Conservation (phyloP, 2,329 filamentous ascomycete species). For the Ceratocystis alfenasii region DNA sequence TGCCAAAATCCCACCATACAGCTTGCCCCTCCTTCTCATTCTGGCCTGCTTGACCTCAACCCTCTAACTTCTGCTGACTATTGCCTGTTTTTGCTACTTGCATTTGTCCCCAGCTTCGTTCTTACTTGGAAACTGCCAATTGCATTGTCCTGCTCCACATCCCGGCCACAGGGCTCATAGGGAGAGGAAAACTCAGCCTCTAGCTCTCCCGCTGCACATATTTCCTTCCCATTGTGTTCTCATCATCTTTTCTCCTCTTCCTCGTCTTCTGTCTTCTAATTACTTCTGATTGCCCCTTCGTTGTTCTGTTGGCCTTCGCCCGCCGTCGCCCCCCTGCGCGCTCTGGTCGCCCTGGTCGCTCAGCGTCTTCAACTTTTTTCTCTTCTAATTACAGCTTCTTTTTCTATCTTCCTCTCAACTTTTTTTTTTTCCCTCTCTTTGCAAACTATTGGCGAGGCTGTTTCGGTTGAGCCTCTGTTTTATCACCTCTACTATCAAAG, state of each 20-base stretch:
- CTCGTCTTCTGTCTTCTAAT: not conserved
- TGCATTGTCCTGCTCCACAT: not conserved
- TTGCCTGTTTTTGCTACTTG: not conserved
- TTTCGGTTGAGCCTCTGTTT: not conserved
- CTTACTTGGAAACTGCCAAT: not conserved
- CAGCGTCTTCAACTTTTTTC: constrained; percentile 13
- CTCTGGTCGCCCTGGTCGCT: constrained; percentile 19
- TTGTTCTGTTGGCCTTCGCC: not conserved
- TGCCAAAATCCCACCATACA: not conserved
- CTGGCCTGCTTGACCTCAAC: not conserved
- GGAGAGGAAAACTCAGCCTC: not conserved
- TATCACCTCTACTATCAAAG: not conserved
- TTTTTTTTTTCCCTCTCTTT: not conserved
- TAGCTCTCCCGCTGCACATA: not conserved
- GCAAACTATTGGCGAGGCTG: not conserved
- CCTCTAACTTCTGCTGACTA: not conserved
- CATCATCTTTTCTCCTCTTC: not conserved
- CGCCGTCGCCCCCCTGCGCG: constrained; percentile 2
- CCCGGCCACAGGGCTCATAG: not conserved
- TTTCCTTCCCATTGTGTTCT: not conserved
- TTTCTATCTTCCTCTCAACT: constrained; percentile 5
- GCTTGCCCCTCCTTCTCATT: not conserved
- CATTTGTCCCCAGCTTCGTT: not conserved
- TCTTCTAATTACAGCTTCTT: not conserved
- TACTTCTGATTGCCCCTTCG: not conserved